Evolutionary conservation across 768 basidiomycete genomes (phyloP), one percentile per base, ranked within the genome.

Genomic region (Hysterangium stoloniferum): DNA sequence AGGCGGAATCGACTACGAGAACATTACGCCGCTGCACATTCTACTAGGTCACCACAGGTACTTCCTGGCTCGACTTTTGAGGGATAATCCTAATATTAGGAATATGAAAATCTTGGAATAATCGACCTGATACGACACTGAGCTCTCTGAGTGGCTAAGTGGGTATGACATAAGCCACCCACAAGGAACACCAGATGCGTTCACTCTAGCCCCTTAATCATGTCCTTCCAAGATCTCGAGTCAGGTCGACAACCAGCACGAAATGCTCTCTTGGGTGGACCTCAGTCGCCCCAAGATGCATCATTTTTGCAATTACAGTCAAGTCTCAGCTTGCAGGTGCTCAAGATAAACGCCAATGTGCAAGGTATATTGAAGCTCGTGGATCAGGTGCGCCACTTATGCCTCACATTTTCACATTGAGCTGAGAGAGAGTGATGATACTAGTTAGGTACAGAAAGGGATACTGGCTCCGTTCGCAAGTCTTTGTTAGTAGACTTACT

Each of bases 341-440:
- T 98, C 84, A 98, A 98, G 78, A 92, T 98, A 72, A 94, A 95
- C 60, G 80, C 89, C 52, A 99, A 99, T 67, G 92, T 97, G 2
- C 90, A 95, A 61, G 95, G 89, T 13, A 94, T 99, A 43, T 66
- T 91, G 59, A 90, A 89, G 67, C 76, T 93, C n/a, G 90, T 98
- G n/a, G 93, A 98, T 62, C 88, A 94, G 65, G 48, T 50, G 42
- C 20, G 34, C 37, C 28, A 12, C 22, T 3, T 20, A 11, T 48
- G 6, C 13, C 37, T 46, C 17, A n/a, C 35, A 37, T 36, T 24
- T 25, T 22, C 12, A 29, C n/a, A 11, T 19, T 25, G 8, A 20
- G 22, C 19, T 22, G 8, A 24, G 9, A 27, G 20, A 2, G 31
- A 12, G n/a, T n/a, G 12, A 37, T 37, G 4, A 17, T 35, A 6